Evolutionary conservation across 345 rosid genomes (phyloP), one percentile per base, ranked within the genome.

Genomic region (Kandelia obovata): DNA sequence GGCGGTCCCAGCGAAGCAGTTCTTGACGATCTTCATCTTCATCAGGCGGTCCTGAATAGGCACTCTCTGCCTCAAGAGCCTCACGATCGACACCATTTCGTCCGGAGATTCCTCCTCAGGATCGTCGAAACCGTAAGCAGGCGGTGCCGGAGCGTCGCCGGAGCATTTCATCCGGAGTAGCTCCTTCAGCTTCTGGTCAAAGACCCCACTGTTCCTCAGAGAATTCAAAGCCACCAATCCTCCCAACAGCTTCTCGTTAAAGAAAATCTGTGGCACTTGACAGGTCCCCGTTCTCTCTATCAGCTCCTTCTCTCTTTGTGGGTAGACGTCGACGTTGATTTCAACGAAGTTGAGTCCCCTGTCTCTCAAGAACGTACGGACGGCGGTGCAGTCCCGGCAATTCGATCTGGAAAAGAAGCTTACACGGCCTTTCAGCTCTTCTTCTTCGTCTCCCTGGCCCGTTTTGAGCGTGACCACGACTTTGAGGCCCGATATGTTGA

Each of bases 21-120:
- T 92, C 77, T 85, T 87, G 2, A 87, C 90, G 32, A 95, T 82
- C 86, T 87, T 92, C 97, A 95, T 85, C 94, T 80, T 95, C 84
- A 84, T 70, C 73, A 92, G 72, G 21, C 96, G 92, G 68, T 95
- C 97, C 75, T 90, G 87, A 49, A 92, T 90, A 5, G 93, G 96
- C 68, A 95, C 71, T 61, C 72, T 81, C 79, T 84, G 89, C 62
- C 96, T 83, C 75, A 95, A 32, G 27, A 88, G 71, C 82, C 66
- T 88, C 3, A 85, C 86, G 7, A 80, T 74, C 7, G 59, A 77
- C 34, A 82, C 66, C 84, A 81, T 69, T 65, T 84, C 92, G 61
- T 90, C 99, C 49, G 5, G 70, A 11, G 8, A 28, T 15, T 53
- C 73, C 55, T 79, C 84, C 31, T 74, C 86, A 58, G 43, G 70